These are phyloP conservation scores for Alternaria conjuncta DNA, from an alignment of 2,329 filamentous ascomycete species.

Conservation along the genomic window DNA sequence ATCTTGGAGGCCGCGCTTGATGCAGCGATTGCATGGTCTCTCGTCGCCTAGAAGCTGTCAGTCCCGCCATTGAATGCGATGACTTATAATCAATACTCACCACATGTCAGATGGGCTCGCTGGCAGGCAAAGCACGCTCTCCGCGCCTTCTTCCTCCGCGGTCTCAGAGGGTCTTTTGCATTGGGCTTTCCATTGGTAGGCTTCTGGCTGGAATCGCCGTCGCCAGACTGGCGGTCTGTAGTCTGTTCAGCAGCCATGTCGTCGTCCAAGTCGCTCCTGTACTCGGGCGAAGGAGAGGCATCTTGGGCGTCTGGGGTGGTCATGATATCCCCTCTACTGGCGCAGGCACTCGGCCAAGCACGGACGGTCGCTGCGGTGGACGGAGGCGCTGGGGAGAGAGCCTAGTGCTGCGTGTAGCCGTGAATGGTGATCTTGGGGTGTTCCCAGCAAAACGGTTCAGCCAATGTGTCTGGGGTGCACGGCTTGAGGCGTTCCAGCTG, in stretches of 20 bases:
- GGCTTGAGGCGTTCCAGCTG: conserved; percentile 47
- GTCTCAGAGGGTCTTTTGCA: conserved; percentile 88
- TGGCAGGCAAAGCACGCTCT: conserved; percentile 97
- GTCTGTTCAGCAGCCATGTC: conserved; percentile 55
- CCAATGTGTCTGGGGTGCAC: conserved; percentile 45
- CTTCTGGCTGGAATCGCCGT: conserved; percentile 43
- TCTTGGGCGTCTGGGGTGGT: conserved; percentile 56
- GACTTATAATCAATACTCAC: conserved; percentile 66
- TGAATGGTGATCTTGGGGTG: conserved; percentile 44
- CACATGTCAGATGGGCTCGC: conserved; percentile 94
- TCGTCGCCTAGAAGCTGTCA: conserved; percentile 75
- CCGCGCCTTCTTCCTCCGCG: conserved; percentile 92
- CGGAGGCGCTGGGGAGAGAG: conserved; percentile 46
- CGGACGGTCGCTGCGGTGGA: conserved; percentile 41
- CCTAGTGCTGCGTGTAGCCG: conserved; percentile 49
- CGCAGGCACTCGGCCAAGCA: conserved; percentile 36
- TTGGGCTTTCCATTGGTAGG: conserved; percentile 50
- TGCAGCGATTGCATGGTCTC: conserved; percentile 89
- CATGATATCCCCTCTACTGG: conserved; percentile 53
- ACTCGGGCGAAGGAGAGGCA: conserved; percentile 56
- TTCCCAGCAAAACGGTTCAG: conserved; percentile 44
- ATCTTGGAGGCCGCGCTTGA: conserved; percentile 90
- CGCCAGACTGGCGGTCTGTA: conserved; percentile 46
- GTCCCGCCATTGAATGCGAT: neutral
- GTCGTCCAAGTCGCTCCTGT: conserved; percentile 50